Base-by-base conservation (phyloP, 305 asterid genomes). In the Solanum hybrid region DNA sequence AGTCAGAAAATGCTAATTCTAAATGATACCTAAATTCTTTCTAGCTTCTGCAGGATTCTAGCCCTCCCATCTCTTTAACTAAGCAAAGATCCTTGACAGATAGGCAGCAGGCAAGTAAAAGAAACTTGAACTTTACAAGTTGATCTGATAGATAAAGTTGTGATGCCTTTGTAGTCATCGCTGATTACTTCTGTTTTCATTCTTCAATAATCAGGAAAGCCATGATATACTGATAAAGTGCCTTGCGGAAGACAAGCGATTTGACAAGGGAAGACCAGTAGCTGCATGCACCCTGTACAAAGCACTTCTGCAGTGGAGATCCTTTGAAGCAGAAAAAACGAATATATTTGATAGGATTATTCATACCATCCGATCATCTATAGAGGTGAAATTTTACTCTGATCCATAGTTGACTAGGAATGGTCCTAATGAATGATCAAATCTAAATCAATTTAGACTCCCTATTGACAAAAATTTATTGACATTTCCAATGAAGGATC, bases 81-180 rank as follows among this genome's bases (percentile, higher is more conserved):
- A 97, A 95, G 94, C 99, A 96, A 93, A 96, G 95, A 95, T 96
- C 99, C 89, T 91, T 97, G 91, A 95, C 98, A 82, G 98, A 97
- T 87, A 93, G 95, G 93, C 99, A 96, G 92, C 99, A 97, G 98
- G 99, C 94, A 95, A 75, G 84, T 78, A 81, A 88, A 37, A 72
- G 66, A 90, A 91, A 91, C 90, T 81, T 87, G 87, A 86, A 71
- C 80, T 64, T 56, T n/a, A 36, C 89, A 80, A 89, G 76, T 79
- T 34, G 38, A 89, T 87, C 34, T 38, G 80, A 80, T 17, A 71
- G 86, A 81, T 40, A 76, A 82, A 38, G 11, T 51, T 42, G 36
- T 26, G 35, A 38, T 85, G 35, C 87, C 88, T 79, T 90, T 87
- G 72, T 87, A 89, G 88, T 88, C 72, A 86, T 91, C 88, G 66